A percentile compares a stretch with the other conserved stretches of the same genome.
phyloP scores from a whole-genome alignment of 1,139 yeast species.

The Geotrichum reessii region DNA sequence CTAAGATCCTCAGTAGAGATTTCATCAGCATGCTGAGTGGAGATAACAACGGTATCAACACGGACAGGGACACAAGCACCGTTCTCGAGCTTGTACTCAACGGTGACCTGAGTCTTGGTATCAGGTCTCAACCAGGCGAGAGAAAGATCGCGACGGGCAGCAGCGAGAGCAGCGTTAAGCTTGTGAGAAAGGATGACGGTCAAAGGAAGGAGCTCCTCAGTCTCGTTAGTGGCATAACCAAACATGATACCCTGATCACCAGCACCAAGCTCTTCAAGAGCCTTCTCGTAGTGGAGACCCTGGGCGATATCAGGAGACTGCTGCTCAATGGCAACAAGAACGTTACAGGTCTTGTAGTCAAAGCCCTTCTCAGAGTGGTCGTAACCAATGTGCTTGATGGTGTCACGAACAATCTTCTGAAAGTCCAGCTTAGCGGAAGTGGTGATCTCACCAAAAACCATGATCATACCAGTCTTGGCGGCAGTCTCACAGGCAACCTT shows the following conservation, averaged over 20 bases:
- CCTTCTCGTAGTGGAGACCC: conserved; percentile 96
- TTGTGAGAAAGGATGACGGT: conserved; percentile 92
- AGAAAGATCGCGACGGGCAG: conserved; percentile 93
- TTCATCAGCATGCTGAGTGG: conserved; percentile 96
- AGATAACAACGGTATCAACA: conserved; percentile 95
- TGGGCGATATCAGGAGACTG: conserved; percentile 99
- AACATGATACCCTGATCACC: conserved; percentile 99
- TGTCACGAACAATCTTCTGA: conserved; percentile 96
- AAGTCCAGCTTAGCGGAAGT: conserved; percentile 91
- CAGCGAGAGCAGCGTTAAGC: conserved; percentile 93
- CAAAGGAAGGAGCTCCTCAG: conserved; percentile 94
- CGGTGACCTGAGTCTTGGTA: conserved; percentile 98
- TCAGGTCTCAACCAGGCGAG: conserved; percentile 98
- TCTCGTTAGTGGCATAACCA: conserved; percentile 99
- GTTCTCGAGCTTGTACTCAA: conserved; percentile 86
- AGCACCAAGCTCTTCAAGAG: conserved; percentile 96
- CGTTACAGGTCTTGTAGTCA: conserved; percentile 98
- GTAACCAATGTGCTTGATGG: conserved; percentile 97
- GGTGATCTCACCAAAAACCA: conserved; percentile 99
- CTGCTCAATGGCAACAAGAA: conserved; percentile 97
- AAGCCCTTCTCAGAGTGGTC: conserved; percentile 95
- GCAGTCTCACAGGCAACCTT: conserved; percentile 99
- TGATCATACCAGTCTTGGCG: conserved; percentile 96
- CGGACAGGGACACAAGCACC: conserved; percentile 95
- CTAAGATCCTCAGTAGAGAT: conserved; percentile 91